phyloP scores from a whole-genome alignment of 805 yeast species.

The Candida vaughaniae region DNA sequence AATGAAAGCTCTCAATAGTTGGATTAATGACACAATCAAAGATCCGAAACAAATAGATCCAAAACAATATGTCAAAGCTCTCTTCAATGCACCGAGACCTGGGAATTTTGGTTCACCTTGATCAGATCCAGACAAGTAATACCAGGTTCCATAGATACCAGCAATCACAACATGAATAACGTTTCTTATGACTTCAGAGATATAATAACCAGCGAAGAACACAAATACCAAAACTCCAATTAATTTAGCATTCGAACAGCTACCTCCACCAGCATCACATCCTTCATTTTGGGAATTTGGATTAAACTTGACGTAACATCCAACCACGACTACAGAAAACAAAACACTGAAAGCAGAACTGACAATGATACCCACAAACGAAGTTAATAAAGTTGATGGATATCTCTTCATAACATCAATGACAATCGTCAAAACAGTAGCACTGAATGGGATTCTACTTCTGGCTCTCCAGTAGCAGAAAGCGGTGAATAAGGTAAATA shows the following conservation, averaged over 20 bases:
- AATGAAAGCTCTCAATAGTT: conserved; percentile 58
- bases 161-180: conserved; percentile 77
- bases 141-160: conserved; percentile 91
- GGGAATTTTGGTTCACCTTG: conserved; percentile 79
- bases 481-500: conserved; percentile 63
- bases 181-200: conserved; percentile 80
- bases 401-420: conserved; percentile 72
- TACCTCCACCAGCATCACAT: conserved; percentile 52
- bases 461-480: conserved; percentile 75
- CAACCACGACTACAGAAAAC: conserved; percentile 66
- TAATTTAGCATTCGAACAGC: conserved; percentile 56
- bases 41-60: conserved; percentile 91
- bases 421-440: conserved; percentile 65
- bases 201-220: conserved; percentile 79
- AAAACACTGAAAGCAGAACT: conserved; percentile 64
- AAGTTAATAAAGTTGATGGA: conserved; percentile 66
- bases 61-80: conserved; percentile 82
- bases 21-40: conserved; percentile 67
- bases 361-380: conserved; percentile 58
- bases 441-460: conserved; percentile 69
- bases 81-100: conserved; percentile 73
- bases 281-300: conserved; percentile 52
- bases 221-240: conserved; percentile 71
- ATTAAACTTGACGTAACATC: conserved; percentile 75
- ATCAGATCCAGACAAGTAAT: conserved; percentile 71